phyloP scores from a whole-genome alignment of 2,329 filamentous ascomycete species.

The Pyrenochaeta sp. region DNA sequence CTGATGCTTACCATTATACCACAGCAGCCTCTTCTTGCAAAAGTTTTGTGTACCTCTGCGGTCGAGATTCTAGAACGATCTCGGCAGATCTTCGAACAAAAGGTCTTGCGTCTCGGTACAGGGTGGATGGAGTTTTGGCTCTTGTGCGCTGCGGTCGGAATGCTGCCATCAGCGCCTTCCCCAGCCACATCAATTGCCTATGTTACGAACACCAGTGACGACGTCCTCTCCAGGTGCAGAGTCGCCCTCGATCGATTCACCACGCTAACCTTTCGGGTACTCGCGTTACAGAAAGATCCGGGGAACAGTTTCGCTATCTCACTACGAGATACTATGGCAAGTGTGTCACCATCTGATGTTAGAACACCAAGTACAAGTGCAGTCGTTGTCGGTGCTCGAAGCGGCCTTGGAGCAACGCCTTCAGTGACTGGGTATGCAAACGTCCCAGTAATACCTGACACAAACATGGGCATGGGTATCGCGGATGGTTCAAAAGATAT shows the following conservation, averaged over 20 bases:
- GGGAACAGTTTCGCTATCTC: constrained; percentile 28
- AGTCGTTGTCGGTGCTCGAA: not conserved
- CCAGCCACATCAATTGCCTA: constrained; percentile 26
- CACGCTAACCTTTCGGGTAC: constrained; percentile 35
- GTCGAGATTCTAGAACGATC: constrained; percentile 42
- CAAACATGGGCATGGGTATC: constrained; percentile 7
- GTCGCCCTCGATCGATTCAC: constrained; percentile 39
- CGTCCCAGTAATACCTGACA: constrained; percentile 13
- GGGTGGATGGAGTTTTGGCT: constrained; percentile 49
- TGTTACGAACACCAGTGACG: constrained; percentile 21
- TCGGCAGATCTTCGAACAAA: constrained; percentile 40
- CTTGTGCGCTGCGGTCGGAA: constrained; percentile 38
- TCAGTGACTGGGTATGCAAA: constrained; percentile 2
- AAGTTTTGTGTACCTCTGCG: constrained; percentile 34
- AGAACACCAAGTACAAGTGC: constrained; percentile 9
- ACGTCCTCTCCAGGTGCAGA: constrained; percentile 30
- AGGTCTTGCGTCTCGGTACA: constrained; percentile 46
- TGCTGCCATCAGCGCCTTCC: constrained; percentile 35
- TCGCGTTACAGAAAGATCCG: constrained; percentile 42
- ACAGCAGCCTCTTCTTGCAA: constrained; percentile 32
- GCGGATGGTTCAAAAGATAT: constrained; percentile 11
- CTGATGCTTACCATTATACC: constrained; percentile 31
- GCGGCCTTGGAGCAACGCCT: constrained; percentile 2
- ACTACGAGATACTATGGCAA: constrained; percentile 28
- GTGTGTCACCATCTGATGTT: constrained; percentile 15